These are phyloP conservation scores for Fusarium miscanthi DNA, from an alignment of 2,329 filamentous ascomycete genomes.

Conservation along the genomic window DNA sequence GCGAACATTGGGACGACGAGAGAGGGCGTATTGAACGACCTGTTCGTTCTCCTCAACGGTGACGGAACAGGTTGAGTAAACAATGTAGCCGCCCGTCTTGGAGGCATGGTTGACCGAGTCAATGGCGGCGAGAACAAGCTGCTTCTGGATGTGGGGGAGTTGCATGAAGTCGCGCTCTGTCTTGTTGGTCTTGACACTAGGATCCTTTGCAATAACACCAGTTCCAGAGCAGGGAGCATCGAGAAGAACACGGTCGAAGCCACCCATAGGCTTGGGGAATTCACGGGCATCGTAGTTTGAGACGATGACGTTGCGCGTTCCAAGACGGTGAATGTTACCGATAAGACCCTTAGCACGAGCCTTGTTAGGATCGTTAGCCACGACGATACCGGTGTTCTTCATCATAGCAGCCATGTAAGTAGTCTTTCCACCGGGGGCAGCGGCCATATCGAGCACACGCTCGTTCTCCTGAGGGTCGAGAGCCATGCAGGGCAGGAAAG, in stretches of 20 bases:
- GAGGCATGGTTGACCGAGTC: slow-evolving; percentile 92
- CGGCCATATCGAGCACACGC: slow-evolving; percentile 91
- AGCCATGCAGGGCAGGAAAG: slow-evolving; percentile 97
- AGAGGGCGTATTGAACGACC: slow-evolving; percentile 93
- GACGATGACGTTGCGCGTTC: slow-evolving; percentile 92
- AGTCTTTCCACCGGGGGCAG: slow-evolving; percentile 95
- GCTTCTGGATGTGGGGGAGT: slow-evolving; percentile 94
- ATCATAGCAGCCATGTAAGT: slow-evolving; percentile 96
- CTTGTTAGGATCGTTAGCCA: slow-evolving; percentile 97
- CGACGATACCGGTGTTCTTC: slow-evolving; percentile 93
- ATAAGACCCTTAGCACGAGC: slow-evolving; percentile 95
- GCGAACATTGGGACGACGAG: slow-evolving; percentile 91
- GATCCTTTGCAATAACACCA: slow-evolving; percentile 96
- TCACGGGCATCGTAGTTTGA: slow-evolving; percentile 95
- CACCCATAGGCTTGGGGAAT: slow-evolving; percentile 93
- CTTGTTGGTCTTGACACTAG: slow-evolving; percentile 98
- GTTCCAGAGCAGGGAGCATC: slow-evolving; percentile 97
- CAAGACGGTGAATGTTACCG: slow-evolving; percentile 95
- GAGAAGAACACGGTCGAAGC: slow-evolving; percentile 93
- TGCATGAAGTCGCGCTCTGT: slow-evolving; percentile 94
- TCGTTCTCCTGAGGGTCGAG: slow-evolving; percentile 93
- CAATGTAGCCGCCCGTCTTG: slow-evolving; percentile 93
- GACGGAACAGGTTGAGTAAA: slow-evolving; percentile 97
- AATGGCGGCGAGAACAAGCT: slow-evolving; percentile 90
- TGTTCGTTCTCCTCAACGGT: slow-evolving; percentile 91